Conservation (phyloP, 2,329 filamentous ascomycete species). For the Lasiodiplodia theobromae region DNA sequence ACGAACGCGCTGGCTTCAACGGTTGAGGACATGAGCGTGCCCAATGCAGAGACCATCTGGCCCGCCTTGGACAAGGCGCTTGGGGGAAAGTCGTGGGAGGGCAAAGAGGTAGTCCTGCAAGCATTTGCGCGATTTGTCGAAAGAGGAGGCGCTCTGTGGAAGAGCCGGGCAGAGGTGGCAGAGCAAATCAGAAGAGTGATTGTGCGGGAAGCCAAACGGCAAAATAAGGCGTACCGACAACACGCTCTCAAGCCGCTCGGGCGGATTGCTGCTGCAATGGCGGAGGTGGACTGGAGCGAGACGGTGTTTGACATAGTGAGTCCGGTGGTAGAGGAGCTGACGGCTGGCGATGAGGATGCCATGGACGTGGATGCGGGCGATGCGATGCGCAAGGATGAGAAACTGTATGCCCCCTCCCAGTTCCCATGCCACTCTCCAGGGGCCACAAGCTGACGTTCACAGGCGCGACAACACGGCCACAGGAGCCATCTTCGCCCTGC, state of each 20-base stretch:
- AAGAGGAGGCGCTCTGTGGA: slow-evolving; percentile 65
- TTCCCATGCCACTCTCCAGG: background rate
- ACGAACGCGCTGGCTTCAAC: slow-evolving; percentile 49
- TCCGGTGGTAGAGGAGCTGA: slow-evolving; percentile 53
- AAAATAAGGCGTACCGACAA: slow-evolving; percentile 83
- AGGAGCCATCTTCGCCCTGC: slow-evolving; percentile 35
- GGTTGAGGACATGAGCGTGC: slow-evolving; percentile 65
- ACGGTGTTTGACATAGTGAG: slow-evolving; percentile 71
- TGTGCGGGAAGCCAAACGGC: slow-evolving; percentile 87
- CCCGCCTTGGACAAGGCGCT: slow-evolving; percentile 82
- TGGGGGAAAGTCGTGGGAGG: slow-evolving; percentile 87
- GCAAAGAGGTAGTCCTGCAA: slow-evolving; percentile 84
- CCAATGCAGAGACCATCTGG: slow-evolving; percentile 74
- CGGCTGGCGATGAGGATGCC: slow-evolving; percentile 36
- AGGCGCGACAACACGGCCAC: slow-evolving; percentile 39
- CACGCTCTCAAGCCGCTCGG: slow-evolving; percentile 77
- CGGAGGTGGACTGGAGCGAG: slow-evolving; percentile 73
- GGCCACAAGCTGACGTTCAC: background rate
- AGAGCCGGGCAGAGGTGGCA: slow-evolving; percentile 64
- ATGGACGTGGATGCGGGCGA: slow-evolving; percentile 45
- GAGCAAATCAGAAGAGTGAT: slow-evolving; percentile 74
- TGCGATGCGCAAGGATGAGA: slow-evolving; percentile 35
- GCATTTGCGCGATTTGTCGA: slow-evolving; percentile 81
- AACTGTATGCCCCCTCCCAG: slow-evolving; percentile 33
- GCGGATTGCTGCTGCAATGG: slow-evolving; percentile 71